phyloP scores from a whole-genome alignment of 805 yeast genomes.

The Kuraishia capsulata region DNA sequence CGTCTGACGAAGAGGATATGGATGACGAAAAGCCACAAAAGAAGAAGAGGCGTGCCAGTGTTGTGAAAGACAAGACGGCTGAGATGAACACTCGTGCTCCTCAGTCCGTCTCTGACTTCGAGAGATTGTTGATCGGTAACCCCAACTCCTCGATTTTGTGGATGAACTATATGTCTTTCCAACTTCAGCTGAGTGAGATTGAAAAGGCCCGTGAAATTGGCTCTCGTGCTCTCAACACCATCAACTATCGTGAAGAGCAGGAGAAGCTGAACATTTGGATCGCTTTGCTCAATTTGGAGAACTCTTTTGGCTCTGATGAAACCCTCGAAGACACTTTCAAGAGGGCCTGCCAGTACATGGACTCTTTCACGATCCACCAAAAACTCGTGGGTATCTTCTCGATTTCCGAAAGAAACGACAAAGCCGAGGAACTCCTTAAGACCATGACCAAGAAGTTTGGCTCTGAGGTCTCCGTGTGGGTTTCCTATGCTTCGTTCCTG shows the following conservation, averaged over 20 bases:
- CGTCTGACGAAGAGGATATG: slow-evolving; percentile 42
- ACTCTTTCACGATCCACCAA: slow-evolving; percentile 70
- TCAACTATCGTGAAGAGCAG: slow-evolving; percentile 82
- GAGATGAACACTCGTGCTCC: slow-evolving; percentile 81
- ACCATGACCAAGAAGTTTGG: slow-evolving; percentile 76
- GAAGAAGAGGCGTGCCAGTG: slow-evolving; percentile 28
- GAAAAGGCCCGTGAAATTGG: slow-evolving; percentile 94
- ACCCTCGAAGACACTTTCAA: slow-evolving; percentile 72
- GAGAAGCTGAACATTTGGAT: slow-evolving; percentile 95
- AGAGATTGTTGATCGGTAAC: slow-evolving; percentile 81
- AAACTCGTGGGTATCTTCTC: slow-evolving; percentile 69
- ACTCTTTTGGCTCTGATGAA: slow-evolving; percentile 83
- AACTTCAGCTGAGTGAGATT: slow-evolving; percentile 84
- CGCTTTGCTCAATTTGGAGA: slow-evolving; percentile 88
- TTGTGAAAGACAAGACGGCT: slow-evolving; percentile 73
- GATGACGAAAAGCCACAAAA: slow-evolving; percentile 34
- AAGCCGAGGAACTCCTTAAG: slow-evolving; percentile 63
- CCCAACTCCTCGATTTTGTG: slow-evolving; percentile 91
- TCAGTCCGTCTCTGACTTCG: slow-evolving; percentile 86
- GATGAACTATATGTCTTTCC: slow-evolving; percentile 99
- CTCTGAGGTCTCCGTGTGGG: slow-evolving; percentile 65
- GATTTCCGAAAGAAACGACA: slow-evolving; percentile 59
- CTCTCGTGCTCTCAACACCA: slow-evolving; percentile 84
- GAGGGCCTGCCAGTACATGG: slow-evolving; percentile 88
- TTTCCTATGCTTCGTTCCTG: slow-evolving; percentile 67